Percentiles rank a stretch among this genome's conserved stretches.
Evolutionary conservation across 164 flowering plant genomes (phyloP).

Genomic region (Vitis cinerea): DNA sequence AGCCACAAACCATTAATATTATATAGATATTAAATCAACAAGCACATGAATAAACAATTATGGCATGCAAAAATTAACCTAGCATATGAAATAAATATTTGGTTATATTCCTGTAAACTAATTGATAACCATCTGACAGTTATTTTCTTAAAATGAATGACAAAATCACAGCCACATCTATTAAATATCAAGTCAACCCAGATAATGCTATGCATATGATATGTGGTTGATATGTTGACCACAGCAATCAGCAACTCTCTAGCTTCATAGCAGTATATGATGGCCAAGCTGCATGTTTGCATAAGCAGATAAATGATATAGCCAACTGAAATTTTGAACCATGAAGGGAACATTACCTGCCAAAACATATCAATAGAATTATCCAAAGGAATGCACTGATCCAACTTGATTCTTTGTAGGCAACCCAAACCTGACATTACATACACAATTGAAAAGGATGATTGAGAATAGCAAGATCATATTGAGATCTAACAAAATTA

Average conservation of each 20-base stretch:
- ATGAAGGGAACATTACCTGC: constrained; percentile 53
- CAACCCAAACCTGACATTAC: constrained; percentile 74
- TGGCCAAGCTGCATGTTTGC: neutral
- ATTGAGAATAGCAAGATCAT: neutral
- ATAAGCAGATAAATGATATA: neutral
- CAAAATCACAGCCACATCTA: neutral
- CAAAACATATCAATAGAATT: constrained; percentile 58
- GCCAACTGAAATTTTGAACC: neutral
- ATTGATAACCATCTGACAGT: neutral
- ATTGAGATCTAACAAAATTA: no score
- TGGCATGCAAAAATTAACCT: neutral
- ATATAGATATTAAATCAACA: no score
- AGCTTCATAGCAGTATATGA: no score
- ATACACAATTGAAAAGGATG: neutral
- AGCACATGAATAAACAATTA: neutral
- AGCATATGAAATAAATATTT: neutral
- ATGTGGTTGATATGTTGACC: no score
- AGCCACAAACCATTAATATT: neutral
- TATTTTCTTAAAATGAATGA: no score
- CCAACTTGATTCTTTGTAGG: constrained; percentile 75
- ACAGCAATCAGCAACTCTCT: no score
- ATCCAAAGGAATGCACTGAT: constrained; percentile 56
- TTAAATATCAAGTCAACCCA: neutral
- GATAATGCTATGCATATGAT: no score
- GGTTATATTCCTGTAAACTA: neutral